These are phyloP conservation scores for Pseudocercospora vitis DNA, from an alignment of 2,329 filamentous ascomycete genomes.

Conservation along the genomic window DNA sequence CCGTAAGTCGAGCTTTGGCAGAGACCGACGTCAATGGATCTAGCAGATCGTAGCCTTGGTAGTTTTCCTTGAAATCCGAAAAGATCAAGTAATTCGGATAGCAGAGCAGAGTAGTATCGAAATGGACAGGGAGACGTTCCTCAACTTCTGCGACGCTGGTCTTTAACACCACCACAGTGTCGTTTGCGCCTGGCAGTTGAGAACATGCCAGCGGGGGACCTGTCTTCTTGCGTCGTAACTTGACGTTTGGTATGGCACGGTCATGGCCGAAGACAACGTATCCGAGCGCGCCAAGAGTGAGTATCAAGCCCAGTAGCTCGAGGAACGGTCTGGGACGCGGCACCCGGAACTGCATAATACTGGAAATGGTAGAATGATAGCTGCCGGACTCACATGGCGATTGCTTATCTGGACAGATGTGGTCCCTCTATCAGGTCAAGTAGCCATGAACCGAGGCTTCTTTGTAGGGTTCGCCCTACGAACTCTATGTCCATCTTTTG, in stretches of 20 bases:
- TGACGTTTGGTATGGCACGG: neutral
- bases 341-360: slow-evolving; percentile 6
- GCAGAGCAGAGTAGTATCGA: slow-evolving; percentile 40
- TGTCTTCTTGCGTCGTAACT: neutral
- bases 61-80: slow-evolving; percentile 41
- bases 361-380: neutral
- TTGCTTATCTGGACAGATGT: neutral
- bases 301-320: slow-evolving; percentile 11
- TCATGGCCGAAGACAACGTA: neutral
- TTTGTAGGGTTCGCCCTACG: no score
- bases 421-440: neutral
- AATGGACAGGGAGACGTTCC: slow-evolving; percentile 34
- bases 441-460: neutral
- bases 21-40: slow-evolving; percentile 30
- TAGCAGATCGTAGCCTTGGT: slow-evolving; percentile 38
- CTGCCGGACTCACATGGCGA: neutral
- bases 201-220: slow-evolving; percentile 19
- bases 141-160: slow-evolving; percentile 37
- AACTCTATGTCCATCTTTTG: no score
- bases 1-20: slow-evolving; percentile 15
- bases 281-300: slow-evolving; percentile 9
- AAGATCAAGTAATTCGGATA: slow-evolving; percentile 40
- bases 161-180: slow-evolving; percentile 55
- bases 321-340: slow-evolving; percentile 13
- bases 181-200: slow-evolving; percentile 39